Percentiles rank a stretch among this genome's conserved stretches.
Evolutionary conservation across 1,139 yeast genomes (phyloP).

Genomic region (Pichia kudriavzevii): DNA sequence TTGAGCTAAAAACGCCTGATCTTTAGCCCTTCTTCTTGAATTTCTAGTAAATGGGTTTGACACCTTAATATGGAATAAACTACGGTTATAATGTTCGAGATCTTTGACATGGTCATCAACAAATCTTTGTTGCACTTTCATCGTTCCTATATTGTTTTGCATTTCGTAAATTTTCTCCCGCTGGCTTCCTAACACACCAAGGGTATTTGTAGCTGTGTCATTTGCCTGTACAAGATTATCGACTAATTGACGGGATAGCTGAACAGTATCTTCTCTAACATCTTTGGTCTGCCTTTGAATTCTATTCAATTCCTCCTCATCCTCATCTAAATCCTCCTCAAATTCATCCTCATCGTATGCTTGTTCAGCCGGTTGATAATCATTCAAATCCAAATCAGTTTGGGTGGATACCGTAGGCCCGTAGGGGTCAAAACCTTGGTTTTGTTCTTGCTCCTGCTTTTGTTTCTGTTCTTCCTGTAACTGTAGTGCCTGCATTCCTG

Average conservation of each 20-base stretch:
- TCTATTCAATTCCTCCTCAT: constrained; percentile 79
- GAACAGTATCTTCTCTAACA: constrained; percentile 63
- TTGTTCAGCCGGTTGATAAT: constrained; percentile 28
- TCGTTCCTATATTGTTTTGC: constrained; percentile 68
- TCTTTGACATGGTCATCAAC: constrained; percentile 83
- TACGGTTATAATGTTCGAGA: constrained; percentile 70
- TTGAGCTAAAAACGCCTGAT: constrained; percentile 59
- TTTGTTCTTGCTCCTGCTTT: constrained; percentile 10
- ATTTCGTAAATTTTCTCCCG: constrained; percentile 76
- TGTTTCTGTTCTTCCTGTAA: constrained; percentile 10
- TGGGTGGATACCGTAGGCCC: constrained; percentile 16
- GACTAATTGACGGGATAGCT: constrained; percentile 78
- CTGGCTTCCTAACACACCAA: constrained; percentile 90
- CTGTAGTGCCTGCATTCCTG: constrained; percentile 14
- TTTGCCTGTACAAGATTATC: constrained; percentile 91
- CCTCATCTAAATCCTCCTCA: constrained; percentile 58
- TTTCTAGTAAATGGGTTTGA: constrained; percentile 84
- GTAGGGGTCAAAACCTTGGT: constrained; percentile 15
- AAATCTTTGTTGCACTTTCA: constrained; percentile 73
- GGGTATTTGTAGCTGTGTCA: constrained; percentile 78
- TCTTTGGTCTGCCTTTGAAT: constrained; percentile 74
- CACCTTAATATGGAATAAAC: constrained; percentile 75
- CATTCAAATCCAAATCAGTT: constrained; percentile 24
- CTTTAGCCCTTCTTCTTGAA: constrained; percentile 67
- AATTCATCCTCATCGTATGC: constrained; percentile 21